Percentiles rank a stretch among this genome's conserved stretches.
These are phyloP conservation scores for Fremontodendron californicum DNA, from an alignment of 345 rosid species.

Conservation along the genomic window DNA sequence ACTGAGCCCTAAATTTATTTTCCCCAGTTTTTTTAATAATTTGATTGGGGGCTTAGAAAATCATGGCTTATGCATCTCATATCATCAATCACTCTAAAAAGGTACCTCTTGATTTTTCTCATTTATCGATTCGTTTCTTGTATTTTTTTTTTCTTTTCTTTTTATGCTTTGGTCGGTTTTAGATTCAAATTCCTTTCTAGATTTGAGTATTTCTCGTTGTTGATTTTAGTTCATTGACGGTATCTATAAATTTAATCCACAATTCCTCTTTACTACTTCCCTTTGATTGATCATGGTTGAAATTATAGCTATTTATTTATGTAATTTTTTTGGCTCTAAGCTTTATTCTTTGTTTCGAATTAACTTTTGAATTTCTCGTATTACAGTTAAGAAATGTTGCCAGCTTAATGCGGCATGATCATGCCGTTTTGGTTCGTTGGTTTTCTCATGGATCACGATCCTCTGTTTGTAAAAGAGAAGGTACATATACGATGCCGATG, in stretches of 20 bases:
- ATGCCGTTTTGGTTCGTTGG: constrained; percentile 47
- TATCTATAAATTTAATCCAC: neutral
- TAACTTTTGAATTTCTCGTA: constrained; percentile 1
- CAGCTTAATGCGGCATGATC: constrained; percentile 44
- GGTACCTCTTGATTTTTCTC: constrained; percentile 25
- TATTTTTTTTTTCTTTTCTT: too few species aligned
- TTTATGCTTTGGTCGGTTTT: neutral
- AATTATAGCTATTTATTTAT: neutral
- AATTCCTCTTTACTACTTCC: neutral
- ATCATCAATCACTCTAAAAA: constrained; percentile 58
- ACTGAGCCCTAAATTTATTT: too few species aligned
- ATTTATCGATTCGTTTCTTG: neutral
- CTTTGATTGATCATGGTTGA: neutral
- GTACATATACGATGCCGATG: constrained; percentile 40
- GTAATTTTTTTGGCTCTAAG: too few species aligned
- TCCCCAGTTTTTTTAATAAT: too few species aligned
- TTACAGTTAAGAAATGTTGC: constrained; percentile 62
- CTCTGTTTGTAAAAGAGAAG: constrained; percentile 42
- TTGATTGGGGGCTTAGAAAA: constrained; percentile 10
- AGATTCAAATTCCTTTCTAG: neutral
- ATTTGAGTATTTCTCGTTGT: neutral
- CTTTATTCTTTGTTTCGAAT: neutral
- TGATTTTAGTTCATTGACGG: neutral
- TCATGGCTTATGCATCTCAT: constrained; percentile 59
- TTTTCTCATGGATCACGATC: constrained; percentile 44